Base-by-base conservation (phyloP, 192 early-diverging fungal species). In the Funneliformis geosporum region DNA sequence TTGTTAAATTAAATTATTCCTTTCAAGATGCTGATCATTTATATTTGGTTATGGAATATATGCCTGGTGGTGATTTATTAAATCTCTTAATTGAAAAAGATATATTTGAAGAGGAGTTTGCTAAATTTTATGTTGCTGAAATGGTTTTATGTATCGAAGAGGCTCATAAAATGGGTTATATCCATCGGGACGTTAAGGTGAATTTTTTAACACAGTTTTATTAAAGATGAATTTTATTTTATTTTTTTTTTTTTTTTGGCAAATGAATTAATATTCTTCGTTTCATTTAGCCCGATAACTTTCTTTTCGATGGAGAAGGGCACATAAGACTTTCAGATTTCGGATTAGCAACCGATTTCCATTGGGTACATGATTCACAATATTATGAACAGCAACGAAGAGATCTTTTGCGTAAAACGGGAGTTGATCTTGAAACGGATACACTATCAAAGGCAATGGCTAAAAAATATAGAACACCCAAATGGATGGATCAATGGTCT, bases 11-110 rank as follows among this genome's bases (percentile, higher is more conserved):
- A 46, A 89, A 96, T 39, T 97, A 96, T 78, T 92, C 95, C 6
- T 97, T 97, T 80, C 96, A 99, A 84, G 97, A 97, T 85, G 84
- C 89, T 27, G 85, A 92, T 38, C 90, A 94, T 83, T 88, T 99
- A 44, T 99, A 99, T 83, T 80, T 99, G 43, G 94, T 98, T 38
- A 98, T 99, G 96, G 97, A 98, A 83, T 99, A 96, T 88, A 88
- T 94, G 61, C 92, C 95, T 6, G 98, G 98, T 64, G 98, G 98
- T 40, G 97, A 99, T 79, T 84, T 99, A 81, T 92, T 97, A 83
- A 95, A 92, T 79, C 86, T 98, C 85, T 87, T 99, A 94, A 98
- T 85, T 89, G 96, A 83, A 90, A 94, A 84, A 91, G 96, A 83
- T 83, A 89, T 81, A 81, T 90, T 97, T 72, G 87, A 90, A 64